phyloP scores from a whole-genome alignment of 495 filamentous ascomycete species.

The Aspergillus incahuasiensis region DNA sequence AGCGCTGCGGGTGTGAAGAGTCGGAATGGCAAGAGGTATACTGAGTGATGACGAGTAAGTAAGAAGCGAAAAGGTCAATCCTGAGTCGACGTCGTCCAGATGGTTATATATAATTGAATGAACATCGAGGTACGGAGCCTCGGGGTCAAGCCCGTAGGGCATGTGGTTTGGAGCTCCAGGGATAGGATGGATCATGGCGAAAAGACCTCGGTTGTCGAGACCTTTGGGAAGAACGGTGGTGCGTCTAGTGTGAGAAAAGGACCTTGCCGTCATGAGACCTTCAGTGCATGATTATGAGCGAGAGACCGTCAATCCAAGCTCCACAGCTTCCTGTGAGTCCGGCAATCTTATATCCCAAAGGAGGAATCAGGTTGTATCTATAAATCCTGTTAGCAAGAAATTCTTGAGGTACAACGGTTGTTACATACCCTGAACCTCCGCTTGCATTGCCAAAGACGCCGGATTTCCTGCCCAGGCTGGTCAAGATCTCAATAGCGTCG shows the following conservation, averaged over 20 bases:
- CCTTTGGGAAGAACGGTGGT: neutral
- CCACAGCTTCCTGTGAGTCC: constrained; percentile 81
- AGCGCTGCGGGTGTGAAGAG: neutral
- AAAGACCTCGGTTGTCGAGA: neutral
- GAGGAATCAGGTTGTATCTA: constrained; percentile 86
- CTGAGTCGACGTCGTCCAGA: neutral
- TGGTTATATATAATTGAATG: neutral
- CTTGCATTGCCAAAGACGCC: constrained; percentile 75
- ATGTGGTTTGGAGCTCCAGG: neutral
- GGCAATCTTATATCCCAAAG: constrained; percentile 82
- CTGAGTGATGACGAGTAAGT: neutral
- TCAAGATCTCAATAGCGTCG: constrained; percentile 87
- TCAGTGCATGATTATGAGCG: constrained; percentile 71
- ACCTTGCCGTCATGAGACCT: constrained; percentile 14
- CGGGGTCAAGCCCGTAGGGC: neutral
- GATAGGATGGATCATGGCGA: neutral
- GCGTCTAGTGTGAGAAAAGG: neutral
- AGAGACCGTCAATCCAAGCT: constrained; percentile 83
- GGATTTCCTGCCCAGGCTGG: constrained; percentile 80
- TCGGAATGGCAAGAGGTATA: neutral
- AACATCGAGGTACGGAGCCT: neutral
- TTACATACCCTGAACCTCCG: constrained; percentile 75
- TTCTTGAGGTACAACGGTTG: neutral
- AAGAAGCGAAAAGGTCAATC: constrained; percentile 2
- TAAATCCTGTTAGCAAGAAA: constrained; percentile 10